Evolutionary conservation across 352 stramenopile species (phyloP), one percentile per base, ranked within the genome.

Genomic region (Globisporangium cystogenes): DNA sequence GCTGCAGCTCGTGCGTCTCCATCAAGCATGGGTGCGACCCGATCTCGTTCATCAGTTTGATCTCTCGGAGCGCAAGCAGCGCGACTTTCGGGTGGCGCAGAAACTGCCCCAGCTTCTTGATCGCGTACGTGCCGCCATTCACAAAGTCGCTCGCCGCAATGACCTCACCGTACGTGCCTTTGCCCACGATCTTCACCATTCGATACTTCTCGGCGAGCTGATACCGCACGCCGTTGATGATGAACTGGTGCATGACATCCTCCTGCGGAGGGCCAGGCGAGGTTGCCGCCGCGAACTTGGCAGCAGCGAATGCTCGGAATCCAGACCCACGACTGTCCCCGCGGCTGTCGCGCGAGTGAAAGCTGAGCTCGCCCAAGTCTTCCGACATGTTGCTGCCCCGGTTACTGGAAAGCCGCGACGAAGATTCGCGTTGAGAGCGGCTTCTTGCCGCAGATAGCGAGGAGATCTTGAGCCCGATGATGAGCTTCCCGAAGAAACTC

Each of bases 31-130:
- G 72, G 43, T 95, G 84, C 20, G 63, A 53, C 2, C 84, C 84
- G 16, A 95, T 73, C 44, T 84, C 81, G 55, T 86, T 90, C 83
- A 96, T 93, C 36, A 96, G 68, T 59, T 93, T 83, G 65, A 96
- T 95, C 62, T 96, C 86, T 2, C 86, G 75, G 37, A 95, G 60
- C 3, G 86, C 86, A 21, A 93, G 68, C 57, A 93, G 63, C 6
- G 84, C 86, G 33, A 95, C 84, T 49, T 94, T 93, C 0, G 83
- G 81, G 55, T 95, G 82, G 7, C 82, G 75, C 43, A 95, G 51
- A 51, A 95, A 94, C 51, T 93, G 77, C 0, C 68, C 77, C 23
- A 96, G 70, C 53, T 96, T 96, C 67, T 96, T 96, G 51, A 96
- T 91, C 1, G 86, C 86, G 62, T 89, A 94, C 37, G 82, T 95